Conservation (phyloP, 2,329 filamentous ascomycete species). For the Colletotrichum tofieldiae region DNA sequence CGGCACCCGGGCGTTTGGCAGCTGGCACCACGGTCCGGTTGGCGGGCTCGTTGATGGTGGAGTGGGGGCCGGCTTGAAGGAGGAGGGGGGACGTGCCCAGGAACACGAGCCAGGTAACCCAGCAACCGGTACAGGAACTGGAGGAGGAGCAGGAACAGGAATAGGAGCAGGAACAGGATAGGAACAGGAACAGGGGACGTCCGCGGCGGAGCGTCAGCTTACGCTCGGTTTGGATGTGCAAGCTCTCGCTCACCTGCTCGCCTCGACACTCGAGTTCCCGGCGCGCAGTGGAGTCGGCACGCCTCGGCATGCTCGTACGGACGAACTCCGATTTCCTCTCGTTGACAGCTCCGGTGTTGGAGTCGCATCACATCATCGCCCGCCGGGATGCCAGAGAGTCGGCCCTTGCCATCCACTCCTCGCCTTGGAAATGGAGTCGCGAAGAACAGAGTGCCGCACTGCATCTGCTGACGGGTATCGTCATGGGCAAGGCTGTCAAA, state of each 20-base stretch:
- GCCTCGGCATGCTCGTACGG: not conserved
- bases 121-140: not conserved
- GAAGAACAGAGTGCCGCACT: not conserved
- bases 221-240: not conserved
- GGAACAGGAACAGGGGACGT: not conserved
- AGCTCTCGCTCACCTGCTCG: not conserved
- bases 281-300: not conserved
- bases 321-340: slow-evolving; percentile 10
- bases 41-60: not conserved
- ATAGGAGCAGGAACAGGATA: not conserved
- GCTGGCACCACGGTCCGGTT: slow-evolving; percentile 26
- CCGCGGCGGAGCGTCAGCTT: slow-evolving; percentile 2
- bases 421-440: slow-evolving; percentile 1
- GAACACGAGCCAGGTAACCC: not conserved
- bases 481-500: slow-evolving; percentile 33
- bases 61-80: not conserved
- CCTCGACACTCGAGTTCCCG: not conserved
- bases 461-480: slow-evolving; percentile 30
- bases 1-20: slow-evolving; percentile 34
- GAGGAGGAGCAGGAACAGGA: not conserved
- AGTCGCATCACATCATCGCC: slow-evolving; percentile 16
- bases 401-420: not conserved
- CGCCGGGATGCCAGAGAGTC: not conserved
- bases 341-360: not conserved
- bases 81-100: not conserved